Evolutionary conservation across 495 filamentous ascomycete genomes (phyloP).

Genomic region (Xylaria acuta): DNA sequence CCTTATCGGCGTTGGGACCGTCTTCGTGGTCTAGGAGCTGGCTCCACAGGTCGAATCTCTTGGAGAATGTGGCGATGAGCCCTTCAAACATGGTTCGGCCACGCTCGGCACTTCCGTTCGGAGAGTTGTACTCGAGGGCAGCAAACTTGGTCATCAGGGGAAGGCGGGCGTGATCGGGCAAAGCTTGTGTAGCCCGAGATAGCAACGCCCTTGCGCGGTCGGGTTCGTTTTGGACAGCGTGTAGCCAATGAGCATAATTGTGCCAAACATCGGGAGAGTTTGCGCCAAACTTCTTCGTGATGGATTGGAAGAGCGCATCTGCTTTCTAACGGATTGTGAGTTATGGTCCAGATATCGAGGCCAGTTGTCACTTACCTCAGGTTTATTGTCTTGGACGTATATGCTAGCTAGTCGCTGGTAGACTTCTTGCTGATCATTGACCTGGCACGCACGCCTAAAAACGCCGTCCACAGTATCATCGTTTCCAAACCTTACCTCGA

Average conservation of each 20-base stretch:
- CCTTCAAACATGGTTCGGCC: constrained; percentile 95
- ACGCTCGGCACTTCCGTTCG: constrained; percentile 84
- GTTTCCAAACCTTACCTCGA: constrained; percentile 89
- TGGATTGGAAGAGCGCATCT: constrained; percentile 82
- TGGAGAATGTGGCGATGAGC: constrained; percentile 81
- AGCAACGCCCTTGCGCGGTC: constrained; percentile 80
- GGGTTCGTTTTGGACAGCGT: constrained; percentile 69
- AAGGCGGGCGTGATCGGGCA: constrained; percentile 72
- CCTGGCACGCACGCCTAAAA: constrained; percentile 92
- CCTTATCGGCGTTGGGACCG: constrained; percentile 53
- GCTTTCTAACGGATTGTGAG: constrained; percentile 69
- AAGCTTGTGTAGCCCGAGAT: constrained; percentile 83
- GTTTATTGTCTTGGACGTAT: constrained; percentile 88
- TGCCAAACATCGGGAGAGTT: constrained; percentile 79
- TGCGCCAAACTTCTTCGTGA: constrained; percentile 86
- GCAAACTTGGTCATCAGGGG: constrained; percentile 85
- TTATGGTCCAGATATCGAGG: constrained; percentile 11
- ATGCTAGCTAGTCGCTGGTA: constrained; percentile 90
- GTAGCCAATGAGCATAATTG: constrained; percentile 94
- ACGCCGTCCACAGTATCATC: constrained; percentile 84
- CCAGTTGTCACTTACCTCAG: constrained; percentile 56
- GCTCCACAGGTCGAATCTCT: constrained; percentile 91
- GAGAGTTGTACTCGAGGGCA: constrained; percentile 85
- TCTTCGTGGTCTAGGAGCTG: constrained; percentile 84
- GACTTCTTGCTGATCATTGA: constrained; percentile 89